Base-by-base conservation (phyloP, 345 rosid species). In the Gossypium bickii region DNA sequence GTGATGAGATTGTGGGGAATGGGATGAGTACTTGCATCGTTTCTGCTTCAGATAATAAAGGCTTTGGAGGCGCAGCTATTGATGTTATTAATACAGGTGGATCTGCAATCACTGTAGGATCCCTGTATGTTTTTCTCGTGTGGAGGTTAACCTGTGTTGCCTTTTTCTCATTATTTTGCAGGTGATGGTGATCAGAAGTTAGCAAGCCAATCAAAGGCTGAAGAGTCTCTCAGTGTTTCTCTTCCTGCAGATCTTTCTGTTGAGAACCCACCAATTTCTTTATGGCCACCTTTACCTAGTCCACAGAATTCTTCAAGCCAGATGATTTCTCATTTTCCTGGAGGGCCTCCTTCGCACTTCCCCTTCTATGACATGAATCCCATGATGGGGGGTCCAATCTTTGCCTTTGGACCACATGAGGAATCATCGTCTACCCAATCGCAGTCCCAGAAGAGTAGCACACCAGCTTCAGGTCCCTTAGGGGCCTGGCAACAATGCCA, bases 211-310 rank as follows among this genome's bases (percentile, higher is more conserved):
- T 86, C 93, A 49, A 90, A 86, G 78, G 88, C 85, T 41, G 99
- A 93, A 83, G 97, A 96, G 79, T 85, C 97, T 73, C 85, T 95
- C 53, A 88, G 79, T 81, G 92, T 95, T 52, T 84, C 99, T 72
- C 96, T 96, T 67, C 99, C 98, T 27, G 97, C 97, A 65, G 99
- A 96, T 84, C 97, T 96, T 51, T 92, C 97, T 67, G 92, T 93
- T 64, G 99, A 96, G 72, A 96, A 87, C 17, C 86, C 88, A 9
- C 98, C 98, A 58, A 86, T 93, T 58, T 88, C 98, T 70, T 48
- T 90, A 72, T 96, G 98, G 99, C 90, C 96, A 57, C 83, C 92
- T 29, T 78, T 88, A 60, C 87, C 89, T 12, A 87, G 91, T 83
- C 93, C 96, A 22, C 98, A 91, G 77, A 85, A 81, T 78, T 59